phyloP scores from a whole-genome alignment of 1,139 yeast genomes.

The Dujonia santamariae region DNA sequence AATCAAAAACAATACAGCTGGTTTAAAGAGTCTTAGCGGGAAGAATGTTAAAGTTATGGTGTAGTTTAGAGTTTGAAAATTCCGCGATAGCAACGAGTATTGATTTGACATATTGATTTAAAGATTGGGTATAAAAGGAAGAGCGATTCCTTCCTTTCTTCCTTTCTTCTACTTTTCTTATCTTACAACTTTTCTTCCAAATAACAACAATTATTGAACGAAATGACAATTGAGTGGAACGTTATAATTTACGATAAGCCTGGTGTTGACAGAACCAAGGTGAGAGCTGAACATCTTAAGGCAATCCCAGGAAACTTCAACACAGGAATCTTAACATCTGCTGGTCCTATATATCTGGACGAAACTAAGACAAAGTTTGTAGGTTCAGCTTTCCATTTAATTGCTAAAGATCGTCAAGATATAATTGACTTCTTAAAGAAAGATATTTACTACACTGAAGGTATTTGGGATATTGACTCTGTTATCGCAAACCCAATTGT shows the following conservation, averaged over 20 bases:
- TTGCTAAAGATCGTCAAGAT: constrained; percentile 62
- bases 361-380: constrained; percentile 55
- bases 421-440: constrained; percentile 58
- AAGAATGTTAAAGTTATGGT: too few species aligned
- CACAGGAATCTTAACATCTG: constrained; percentile 57
- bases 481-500: constrained; percentile 57
- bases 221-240: constrained; percentile 47
- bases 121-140: too few species aligned
- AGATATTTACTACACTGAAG: constrained; percentile 62
- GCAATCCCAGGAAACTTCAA: constrained; percentile 50
- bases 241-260: constrained; percentile 74
- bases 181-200: too few species aligned
- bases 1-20: too few species aligned
- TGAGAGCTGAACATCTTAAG: constrained; percentile 58
- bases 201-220: not conserved
- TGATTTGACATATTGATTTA: not conserved
- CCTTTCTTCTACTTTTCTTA: too few species aligned
- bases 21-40: too few species aligned
- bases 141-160: too few species aligned
- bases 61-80: too few species aligned
- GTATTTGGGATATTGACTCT: constrained; percentile 74
- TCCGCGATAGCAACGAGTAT: too few species aligned
- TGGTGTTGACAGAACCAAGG: constrained; percentile 52
- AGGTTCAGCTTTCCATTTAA: constrained; percentile 64
- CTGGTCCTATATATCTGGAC: constrained; percentile 60